Evolutionary conservation across 331 rosid genomes (phyloP).

Genomic region (Spiraea crenata): DNA sequence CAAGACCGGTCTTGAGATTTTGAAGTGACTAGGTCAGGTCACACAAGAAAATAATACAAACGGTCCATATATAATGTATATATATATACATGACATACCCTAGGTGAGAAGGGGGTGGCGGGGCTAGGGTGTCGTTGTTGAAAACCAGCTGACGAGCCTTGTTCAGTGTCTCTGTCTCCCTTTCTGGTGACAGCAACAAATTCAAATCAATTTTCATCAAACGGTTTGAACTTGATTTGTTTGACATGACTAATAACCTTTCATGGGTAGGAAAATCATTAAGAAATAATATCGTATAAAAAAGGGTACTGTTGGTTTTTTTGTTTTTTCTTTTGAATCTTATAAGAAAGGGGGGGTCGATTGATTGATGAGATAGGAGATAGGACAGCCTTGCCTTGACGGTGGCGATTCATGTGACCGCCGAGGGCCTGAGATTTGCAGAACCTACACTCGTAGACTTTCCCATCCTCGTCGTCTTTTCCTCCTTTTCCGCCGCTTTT

Average conservation of each 20-base stretch:
- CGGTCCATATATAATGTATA: too few species aligned
- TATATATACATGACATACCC: constrained; percentile 42
- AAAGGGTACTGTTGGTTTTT: constrained; percentile 4
- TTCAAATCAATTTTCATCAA: constrained; percentile 25
- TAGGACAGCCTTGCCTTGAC: constrained; percentile 62
- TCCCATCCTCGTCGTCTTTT: constrained; percentile 78
- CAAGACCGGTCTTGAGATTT: not conserved
- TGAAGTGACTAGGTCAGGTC: too few species aligned
- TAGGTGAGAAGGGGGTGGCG: constrained; percentile 60
- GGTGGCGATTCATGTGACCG: constrained; percentile 99
- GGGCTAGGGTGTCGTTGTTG: constrained; percentile 64
- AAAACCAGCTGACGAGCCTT: constrained; percentile 93
- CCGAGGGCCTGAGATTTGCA: constrained; percentile 99
- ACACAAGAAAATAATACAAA: too few species aligned
- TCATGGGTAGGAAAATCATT: constrained; percentile 9
- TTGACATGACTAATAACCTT: constrained; percentile 4
- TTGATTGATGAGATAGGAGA: not conserved
- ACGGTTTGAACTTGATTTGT: too few species aligned
- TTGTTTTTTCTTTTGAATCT: not conserved
- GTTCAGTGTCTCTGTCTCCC: constrained; percentile 94
- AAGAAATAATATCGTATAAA: too few species aligned
- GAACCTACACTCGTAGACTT: constrained; percentile 97
- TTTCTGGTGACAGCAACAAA: constrained; percentile 51
- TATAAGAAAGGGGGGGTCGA: too few species aligned
- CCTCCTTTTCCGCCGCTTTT: constrained; percentile 78